Percentiles rank a stretch among this genome's conserved stretches.
phyloP scores from a whole-genome alignment of 192 early-diverging fungal genomes.

The Thoreauomyces humboldtii region DNA sequence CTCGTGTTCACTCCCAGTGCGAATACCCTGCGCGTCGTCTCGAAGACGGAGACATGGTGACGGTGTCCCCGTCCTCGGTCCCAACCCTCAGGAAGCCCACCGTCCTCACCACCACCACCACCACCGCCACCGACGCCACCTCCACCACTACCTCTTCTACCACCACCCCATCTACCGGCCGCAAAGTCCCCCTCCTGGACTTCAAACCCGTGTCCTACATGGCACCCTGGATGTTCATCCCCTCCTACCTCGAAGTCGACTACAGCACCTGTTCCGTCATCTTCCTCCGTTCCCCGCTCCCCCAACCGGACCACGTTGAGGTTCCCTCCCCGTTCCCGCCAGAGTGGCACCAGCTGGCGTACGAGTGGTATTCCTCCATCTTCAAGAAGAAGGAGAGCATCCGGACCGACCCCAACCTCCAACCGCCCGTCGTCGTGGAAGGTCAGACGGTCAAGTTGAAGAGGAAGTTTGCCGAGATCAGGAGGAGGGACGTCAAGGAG shows the following conservation, averaged over 20 bases:
- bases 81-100: constrained; percentile 32
- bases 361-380: constrained; percentile 81
- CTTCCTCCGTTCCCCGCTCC: constrained; percentile 85
- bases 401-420: constrained; percentile 16
- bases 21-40: constrained; percentile 72
- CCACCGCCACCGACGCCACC: too few relatives aligned
- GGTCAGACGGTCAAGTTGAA: constrained; percentile 41
- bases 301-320: constrained; percentile 80
- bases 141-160: too few relatives aligned
- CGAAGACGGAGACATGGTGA: constrained; percentile 87
- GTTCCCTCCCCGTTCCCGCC: constrained; percentile 93
- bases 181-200: constrained; percentile 10
- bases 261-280: constrained; percentile 89
- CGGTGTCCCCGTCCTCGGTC: constrained; percentile 75
- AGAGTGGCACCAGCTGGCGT: constrained; percentile 83
- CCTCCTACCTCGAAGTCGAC: constrained; percentile 95
- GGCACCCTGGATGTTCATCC: constrained; percentile 93
- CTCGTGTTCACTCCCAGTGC: constrained; percentile 49
- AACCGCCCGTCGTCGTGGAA: constrained; percentile 38
- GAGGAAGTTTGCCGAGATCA: constrained; percentile 49
- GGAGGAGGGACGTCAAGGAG: constrained; percentile 37
- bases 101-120: not conserved
- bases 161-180: too few relatives aligned
- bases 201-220: constrained; percentile 62
- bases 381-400: constrained; percentile 28